Conservation (phyloP, 805 yeast species). For the Metschnikowia reukaufii region DNA sequence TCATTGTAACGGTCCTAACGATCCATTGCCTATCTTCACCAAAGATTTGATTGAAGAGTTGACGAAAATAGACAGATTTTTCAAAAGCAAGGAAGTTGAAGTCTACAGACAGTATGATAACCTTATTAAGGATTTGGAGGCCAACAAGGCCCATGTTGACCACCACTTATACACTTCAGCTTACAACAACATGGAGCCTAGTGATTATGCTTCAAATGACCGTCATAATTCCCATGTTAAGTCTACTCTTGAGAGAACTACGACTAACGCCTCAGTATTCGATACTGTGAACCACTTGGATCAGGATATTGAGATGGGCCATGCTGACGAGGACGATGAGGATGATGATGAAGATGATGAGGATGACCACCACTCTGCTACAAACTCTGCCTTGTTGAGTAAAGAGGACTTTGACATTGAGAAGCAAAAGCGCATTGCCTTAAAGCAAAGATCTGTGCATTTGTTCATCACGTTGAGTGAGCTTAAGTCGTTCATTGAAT, state of each 20-base stretch:
- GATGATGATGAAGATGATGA: conserved; percentile 29
- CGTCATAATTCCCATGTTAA: conserved; percentile 24
- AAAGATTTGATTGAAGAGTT: conserved; percentile 49
- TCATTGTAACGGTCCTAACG: conserved; percentile 15
- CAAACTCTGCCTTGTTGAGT: conserved; percentile 28
- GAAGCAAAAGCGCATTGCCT: conserved; percentile 51
- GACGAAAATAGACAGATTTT: conserved; percentile 53
- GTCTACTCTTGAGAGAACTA: conserved; percentile 24
- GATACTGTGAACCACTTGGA: conserved; percentile 29
- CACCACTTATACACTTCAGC: conserved; percentile 29
- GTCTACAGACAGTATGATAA: conserved; percentile 46
- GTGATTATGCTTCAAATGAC: conserved; percentile 12
- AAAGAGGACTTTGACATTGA: conserved; percentile 23
- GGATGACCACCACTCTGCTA: conserved; percentile 22
- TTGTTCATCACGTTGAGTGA: conserved; percentile 77
- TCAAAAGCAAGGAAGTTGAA: conserved; percentile 45
- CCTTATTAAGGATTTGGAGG: conserved; percentile 47
- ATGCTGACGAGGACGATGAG: conserved; percentile 32
- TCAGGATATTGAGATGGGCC: conserved; percentile 31
- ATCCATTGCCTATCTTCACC: conserved; percentile 45
- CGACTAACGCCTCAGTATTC: conserved; percentile 28
- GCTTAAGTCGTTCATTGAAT: conserved; percentile 75
- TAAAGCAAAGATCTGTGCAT: conserved; percentile 64
- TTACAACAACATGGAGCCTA: conserved; percentile 15
- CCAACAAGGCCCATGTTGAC: conserved; percentile 28